A percentile compares a stretch with the other conserved stretches of the same genome.
Conservation (phyloP, 495 filamentous ascomycete genomes). For the Sabuloglossum arenarium region DNA sequence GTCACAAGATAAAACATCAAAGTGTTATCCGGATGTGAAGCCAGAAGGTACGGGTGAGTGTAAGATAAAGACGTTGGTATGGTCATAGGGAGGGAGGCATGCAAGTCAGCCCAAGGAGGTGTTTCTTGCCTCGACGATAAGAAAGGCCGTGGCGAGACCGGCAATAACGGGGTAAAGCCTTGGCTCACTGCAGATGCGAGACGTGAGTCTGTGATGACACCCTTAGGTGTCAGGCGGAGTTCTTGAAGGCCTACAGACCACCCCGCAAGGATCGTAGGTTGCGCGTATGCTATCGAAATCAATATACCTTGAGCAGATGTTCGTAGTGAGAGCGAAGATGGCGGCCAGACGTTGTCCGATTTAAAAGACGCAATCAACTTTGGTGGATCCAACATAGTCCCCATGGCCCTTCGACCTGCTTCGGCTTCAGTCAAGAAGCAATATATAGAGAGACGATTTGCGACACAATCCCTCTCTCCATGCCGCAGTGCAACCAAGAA, state of each 20-base stretch:
- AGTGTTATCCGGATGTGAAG: slow-evolving; percentile 81
- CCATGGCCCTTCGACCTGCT: not conserved
- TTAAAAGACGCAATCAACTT: slow-evolving; percentile 56
- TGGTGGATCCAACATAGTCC: slow-evolving; percentile 18
- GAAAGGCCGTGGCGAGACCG: not conserved
- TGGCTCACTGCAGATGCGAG: slow-evolving; percentile 26
- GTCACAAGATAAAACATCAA: slow-evolving; percentile 70
- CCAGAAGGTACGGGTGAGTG: slow-evolving; percentile 77
- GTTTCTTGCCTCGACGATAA: slow-evolving; percentile 4
- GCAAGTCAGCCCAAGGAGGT: slow-evolving; percentile 10
- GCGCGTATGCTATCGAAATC: slow-evolving; percentile 69
- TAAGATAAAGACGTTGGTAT: slow-evolving; percentile 64
- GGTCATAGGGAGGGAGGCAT: not conserved
- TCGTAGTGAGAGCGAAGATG: slow-evolving; percentile 59
- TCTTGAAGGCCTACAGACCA: slow-evolving; percentile 90
- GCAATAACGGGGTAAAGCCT: slow-evolving; percentile 17
- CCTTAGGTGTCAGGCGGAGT: slow-evolving; percentile 36
- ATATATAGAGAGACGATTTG: slow-evolving; percentile 54
- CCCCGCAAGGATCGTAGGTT: slow-evolving; percentile 41
- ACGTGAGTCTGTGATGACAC: slow-evolving; percentile 32
- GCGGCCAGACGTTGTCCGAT: slow-evolving; percentile 61
- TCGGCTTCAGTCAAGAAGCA: slow-evolving; percentile 21
- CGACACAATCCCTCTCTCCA: slow-evolving; percentile 25
- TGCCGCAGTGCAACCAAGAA: slow-evolving; percentile 48
- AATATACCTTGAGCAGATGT: slow-evolving; percentile 35